A percentile compares a stretch with the other conserved stretches of the same genome.
phyloP scores from a whole-genome alignment of 805 yeast species.

The Sungouiozyma ichnusensis region DNA sequence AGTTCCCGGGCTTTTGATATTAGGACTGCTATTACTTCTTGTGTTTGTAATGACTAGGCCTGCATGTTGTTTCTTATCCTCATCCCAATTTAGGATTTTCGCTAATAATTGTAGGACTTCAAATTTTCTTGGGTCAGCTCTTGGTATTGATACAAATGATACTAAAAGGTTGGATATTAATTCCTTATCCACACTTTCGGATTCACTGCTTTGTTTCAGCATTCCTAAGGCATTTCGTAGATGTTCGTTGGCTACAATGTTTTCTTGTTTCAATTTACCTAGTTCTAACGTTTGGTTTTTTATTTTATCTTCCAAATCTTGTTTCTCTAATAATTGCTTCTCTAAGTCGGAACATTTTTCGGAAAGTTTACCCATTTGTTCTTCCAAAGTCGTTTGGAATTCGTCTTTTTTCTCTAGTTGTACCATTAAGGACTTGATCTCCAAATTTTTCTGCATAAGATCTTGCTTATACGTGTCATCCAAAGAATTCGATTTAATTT shows the following conservation, averaged over 20 bases:
- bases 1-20: slow-evolving; percentile 1
- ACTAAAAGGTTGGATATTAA: slow-evolving; percentile 76
- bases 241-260: slow-evolving; percentile 87
- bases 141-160: slow-evolving; percentile 74
- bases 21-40: slow-evolving; percentile 2
- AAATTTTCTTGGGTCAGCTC: slow-evolving; percentile 90
- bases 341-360: slow-evolving; percentile 2
- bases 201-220: slow-evolving; percentile 65
- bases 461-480: slow-evolving; percentile 10
- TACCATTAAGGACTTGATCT: slow-evolving; percentile 21
- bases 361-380: slow-evolving; percentile 15
- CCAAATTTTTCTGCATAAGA: slow-evolving; percentile 15
- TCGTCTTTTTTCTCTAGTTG: slow-evolving; percentile 20
- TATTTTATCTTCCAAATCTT: slow-evolving; percentile 38
- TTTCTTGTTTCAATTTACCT: slow-evolving; percentile 91
- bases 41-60: slow-evolving; percentile 37
- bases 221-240: slow-evolving; percentile 83
- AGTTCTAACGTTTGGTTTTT: slow-evolving; percentile 67
- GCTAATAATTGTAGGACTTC: slow-evolving; percentile 82
- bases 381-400: slow-evolving; percentile 13
- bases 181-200: slow-evolving; percentile 78
- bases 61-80: slow-evolving; percentile 62
- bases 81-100: slow-evolving; percentile 82
- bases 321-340: slow-evolving; percentile 21
- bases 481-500: slow-evolving; percentile 8